Base-by-base conservation (phyloP, 495 filamentous ascomycete genomes). In the Bryoglossum gracile region DNA sequence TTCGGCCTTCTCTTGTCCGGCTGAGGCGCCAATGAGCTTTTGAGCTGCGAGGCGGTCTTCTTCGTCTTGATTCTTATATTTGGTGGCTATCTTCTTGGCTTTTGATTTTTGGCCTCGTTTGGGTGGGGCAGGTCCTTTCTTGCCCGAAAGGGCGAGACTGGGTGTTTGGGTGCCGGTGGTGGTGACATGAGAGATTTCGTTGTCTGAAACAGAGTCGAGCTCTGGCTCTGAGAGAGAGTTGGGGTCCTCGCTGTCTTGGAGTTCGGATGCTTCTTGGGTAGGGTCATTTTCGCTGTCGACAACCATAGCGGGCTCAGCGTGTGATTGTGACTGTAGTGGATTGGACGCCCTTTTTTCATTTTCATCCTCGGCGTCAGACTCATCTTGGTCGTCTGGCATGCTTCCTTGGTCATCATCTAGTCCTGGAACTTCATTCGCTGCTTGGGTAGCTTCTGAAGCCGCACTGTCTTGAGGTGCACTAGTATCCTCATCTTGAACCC, bases 21-120 rank as follows among this genome's bases (percentile, higher is more conserved):
- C 77, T 44, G 80, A 70, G 10, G 85, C 81, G 33, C 92, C 92
- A 9, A 95, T 80, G 13, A 96, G 72, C 13, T 78, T 76, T 60
- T 95, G 81, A 46, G 89, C 89, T 1, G 90, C 73, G 26, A 75
- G 78, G 33, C 89, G 86, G 54, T 98, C 92, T 60, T 92, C 89
- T 14, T 94, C 89, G 58, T 95, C 89, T 73, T 98, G 92, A 57
- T 94, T 74, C 25, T 87, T 89, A 64, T 98, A 98, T 67, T 96
- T 97, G 38, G 76, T 67, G 21, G 88, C 87, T 0, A 86, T 78
- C 59, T 94, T 95, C 70, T 92, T 95, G 37, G 80, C 78, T 61
- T 95, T 98, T 36, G 72, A 75, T 47, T 77, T 81, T 65, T 94
- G 91, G 30, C 89, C 92, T 21, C 91, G 87, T 32, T 84, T 80